Conservation (phyloP, 2,329 filamentous ascomycete species). For the Ophiostoma pallidulum region DNA sequence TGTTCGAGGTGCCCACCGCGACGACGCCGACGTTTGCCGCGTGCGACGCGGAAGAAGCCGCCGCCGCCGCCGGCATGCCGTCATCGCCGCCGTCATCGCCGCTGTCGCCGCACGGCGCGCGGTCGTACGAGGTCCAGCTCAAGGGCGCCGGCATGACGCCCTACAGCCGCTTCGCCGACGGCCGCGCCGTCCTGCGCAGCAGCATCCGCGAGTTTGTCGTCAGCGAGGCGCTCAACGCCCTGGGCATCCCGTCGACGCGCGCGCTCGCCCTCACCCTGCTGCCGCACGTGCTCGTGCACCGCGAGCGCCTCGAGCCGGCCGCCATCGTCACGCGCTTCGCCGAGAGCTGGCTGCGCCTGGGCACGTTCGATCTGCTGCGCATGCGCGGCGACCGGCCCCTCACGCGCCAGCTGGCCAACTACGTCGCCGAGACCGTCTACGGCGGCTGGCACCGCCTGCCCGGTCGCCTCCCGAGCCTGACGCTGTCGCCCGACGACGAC, state of each 20-base stretch:
- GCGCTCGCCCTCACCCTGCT: conserved; percentile 74
- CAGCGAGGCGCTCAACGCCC: conserved; percentile 76
- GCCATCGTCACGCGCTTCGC: conserved; percentile 91
- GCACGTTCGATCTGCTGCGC: conserved; percentile 90
- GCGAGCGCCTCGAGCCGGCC: conserved; percentile 78
- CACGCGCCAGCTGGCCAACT: conserved; percentile 66
- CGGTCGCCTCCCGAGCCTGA: conserved; percentile 40
- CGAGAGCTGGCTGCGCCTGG: conserved; percentile 81
- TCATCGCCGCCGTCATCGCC: conserved; percentile 23
- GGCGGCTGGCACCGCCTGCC: conserved; percentile 81
- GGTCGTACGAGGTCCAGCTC: conserved; percentile 77
- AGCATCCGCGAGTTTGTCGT: conserved; percentile 93
- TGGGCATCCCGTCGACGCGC: conserved; percentile 77
- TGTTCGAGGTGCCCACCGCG: conserved; percentile 82
- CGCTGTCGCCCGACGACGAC: conserved; percentile 14
- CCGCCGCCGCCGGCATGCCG: conserved; percentile 19
- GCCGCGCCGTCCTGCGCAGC: conserved; percentile 83
- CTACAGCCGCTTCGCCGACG: conserved; percentile 93
- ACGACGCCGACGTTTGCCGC: conserved; percentile 53
- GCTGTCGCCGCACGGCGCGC: neutral
- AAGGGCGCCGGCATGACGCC: conserved; percentile 92
- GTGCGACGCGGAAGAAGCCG: too few species aligned
- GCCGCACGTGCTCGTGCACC: conserved; percentile 60
- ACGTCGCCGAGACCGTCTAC: conserved; percentile 80
- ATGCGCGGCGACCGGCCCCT: conserved; percentile 69